phyloP scores from a whole-genome alignment of 208 protist genomes.

The Leishmania lainsoni region DNA sequence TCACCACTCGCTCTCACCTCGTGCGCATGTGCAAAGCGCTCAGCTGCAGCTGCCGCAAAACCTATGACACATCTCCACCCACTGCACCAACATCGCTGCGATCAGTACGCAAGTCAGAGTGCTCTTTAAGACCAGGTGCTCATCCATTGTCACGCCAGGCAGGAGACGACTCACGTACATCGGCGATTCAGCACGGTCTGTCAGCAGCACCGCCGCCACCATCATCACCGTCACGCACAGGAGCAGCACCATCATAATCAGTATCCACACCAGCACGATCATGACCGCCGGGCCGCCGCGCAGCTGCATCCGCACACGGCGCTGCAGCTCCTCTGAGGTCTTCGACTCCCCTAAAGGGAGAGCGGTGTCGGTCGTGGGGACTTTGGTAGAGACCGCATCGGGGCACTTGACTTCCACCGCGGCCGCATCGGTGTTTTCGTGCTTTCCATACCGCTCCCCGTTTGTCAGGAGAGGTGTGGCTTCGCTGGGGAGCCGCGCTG shows the following conservation, averaged over 20 bases:
- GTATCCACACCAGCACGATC: conserved; percentile 21
- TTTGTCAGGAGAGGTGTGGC: conserved; percentile 1
- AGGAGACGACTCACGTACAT: conserved; percentile 20
- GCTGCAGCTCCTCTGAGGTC: conserved; percentile 19
- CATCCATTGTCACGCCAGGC: conserved; percentile 28
- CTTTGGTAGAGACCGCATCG: neutral
- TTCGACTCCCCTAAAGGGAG: neutral
- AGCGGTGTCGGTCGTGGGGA: neutral
- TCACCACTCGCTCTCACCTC: neutral
- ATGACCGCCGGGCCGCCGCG: conserved; percentile 33
- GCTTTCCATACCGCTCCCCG: neutral
- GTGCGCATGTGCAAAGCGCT: neutral
- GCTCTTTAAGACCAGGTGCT: conserved; percentile 31
- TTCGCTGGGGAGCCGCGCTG: neutral
- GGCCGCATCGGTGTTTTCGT: neutral
- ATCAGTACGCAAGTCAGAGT: conserved; percentile 13
- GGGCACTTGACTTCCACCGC: neutral
- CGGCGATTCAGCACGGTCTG: conserved; percentile 18
- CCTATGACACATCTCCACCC: conserved; percentile 33
- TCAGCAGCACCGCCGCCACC: conserved; percentile 25
- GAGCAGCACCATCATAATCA: conserved; percentile 20
- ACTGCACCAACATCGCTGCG: conserved; percentile 31
- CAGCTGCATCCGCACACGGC: conserved; percentile 20
- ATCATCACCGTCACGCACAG: conserved; percentile 18
- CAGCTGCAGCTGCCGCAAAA: conserved; percentile 15